A percentile compares a stretch with the other conserved stretches of the same genome.
Evolutionary conservation across 192 early-diverging fungal genomes (phyloP).

Genomic region (Phlyctochytrium arcticum): DNA sequence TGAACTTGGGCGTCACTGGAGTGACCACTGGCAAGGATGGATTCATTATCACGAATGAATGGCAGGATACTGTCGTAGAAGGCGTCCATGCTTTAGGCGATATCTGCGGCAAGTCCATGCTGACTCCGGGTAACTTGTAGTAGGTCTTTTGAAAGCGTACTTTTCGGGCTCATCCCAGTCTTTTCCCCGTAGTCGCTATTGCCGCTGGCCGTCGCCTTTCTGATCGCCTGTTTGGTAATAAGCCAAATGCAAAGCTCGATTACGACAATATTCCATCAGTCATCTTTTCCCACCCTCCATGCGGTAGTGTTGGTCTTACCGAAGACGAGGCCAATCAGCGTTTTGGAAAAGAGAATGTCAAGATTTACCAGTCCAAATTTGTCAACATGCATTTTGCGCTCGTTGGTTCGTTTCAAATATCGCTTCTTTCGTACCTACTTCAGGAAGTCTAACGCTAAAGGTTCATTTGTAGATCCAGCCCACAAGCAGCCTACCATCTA

Average conservation of each 20-base stretch:
- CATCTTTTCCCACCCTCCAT: slow-evolving; percentile 88
- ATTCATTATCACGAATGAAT: slow-evolving; percentile 80
- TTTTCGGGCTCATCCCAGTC: neutral
- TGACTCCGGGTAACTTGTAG: slow-evolving; percentile 93
- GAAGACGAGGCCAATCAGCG: slow-evolving; percentile 72
- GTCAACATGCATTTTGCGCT: slow-evolving; percentile 81
- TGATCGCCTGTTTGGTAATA: slow-evolving; percentile 86
- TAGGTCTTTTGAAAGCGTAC: too few relatives aligned
- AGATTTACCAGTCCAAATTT: slow-evolving; percentile 83
- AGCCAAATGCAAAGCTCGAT: slow-evolving; percentile 74
- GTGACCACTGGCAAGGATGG: slow-evolving; percentile 65
- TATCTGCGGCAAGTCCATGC: slow-evolving; percentile 83
- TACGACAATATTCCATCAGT: slow-evolving; percentile 94
- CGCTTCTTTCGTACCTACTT: too few relatives aligned
- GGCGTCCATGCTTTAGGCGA: slow-evolving; percentile 91
- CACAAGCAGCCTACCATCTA: slow-evolving; percentile 89
- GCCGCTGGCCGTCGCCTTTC: slow-evolving; percentile 86
- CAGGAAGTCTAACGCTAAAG: neutral
- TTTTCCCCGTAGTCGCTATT: slow-evolving; percentile 71
- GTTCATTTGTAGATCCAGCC: slow-evolving; percentile 1
- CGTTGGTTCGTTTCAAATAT: slow-evolving; percentile 27
- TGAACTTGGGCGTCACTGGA: slow-evolving; percentile 64
- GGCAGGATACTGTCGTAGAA: slow-evolving; percentile 69
- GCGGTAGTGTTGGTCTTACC: slow-evolving; percentile 74
- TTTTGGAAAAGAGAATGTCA: slow-evolving; percentile 75